phyloP scores from a whole-genome alignment of 108 stramenopile species.

The Fistulifera solaris region DNA sequence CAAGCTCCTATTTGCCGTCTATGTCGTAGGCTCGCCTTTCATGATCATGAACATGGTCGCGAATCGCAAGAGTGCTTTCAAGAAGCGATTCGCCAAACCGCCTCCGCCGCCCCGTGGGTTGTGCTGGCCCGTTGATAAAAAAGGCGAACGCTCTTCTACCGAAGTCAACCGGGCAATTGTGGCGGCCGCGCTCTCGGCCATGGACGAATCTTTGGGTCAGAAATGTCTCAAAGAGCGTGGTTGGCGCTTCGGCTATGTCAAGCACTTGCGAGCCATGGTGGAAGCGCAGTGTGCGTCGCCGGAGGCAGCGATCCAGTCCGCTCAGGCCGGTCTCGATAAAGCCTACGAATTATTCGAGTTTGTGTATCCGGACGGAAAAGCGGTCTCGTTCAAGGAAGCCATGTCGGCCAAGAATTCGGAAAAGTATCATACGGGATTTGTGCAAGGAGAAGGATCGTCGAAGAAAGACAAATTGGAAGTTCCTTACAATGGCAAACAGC shows the following conservation, averaged over 20 bases:
- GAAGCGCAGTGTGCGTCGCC: constrained; percentile 74
- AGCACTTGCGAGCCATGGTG: constrained; percentile 82
- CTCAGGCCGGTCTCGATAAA: constrained; percentile 85
- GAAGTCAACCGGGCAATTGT: constrained; percentile 75
- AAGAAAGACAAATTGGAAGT: constrained; percentile 52
- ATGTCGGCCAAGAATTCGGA: constrained; percentile 66
- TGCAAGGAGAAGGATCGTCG: constrained; percentile 53
- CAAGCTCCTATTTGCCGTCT: constrained; percentile 58
- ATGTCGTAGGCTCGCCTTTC: constrained; percentile 78
- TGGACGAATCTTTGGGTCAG: constrained; percentile 52
- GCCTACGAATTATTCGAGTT: constrained; percentile 90
- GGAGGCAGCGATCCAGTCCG: constrained; percentile 76
- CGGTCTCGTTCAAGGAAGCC: constrained; percentile 65
- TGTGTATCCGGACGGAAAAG: constrained; percentile 69
- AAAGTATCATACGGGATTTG: constrained; percentile 76
- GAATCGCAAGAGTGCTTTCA: constrained; percentile 84
- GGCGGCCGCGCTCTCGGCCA: constrained; percentile 80
- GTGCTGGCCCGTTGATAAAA: constrained; percentile 77
- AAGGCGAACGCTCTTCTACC: constrained; percentile 82
- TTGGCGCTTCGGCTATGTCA: constrained; percentile 87
- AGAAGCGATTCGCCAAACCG: constrained; percentile 82
- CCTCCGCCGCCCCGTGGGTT: constrained; percentile 85
- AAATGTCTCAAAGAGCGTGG: constrained; percentile 47
- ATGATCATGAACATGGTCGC: constrained; percentile 95
- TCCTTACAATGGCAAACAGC: constrained; percentile 84